Evolutionary conservation across 2,329 filamentous ascomycete genomes (phyloP).

Genomic region (Exophiala sp.): DNA sequence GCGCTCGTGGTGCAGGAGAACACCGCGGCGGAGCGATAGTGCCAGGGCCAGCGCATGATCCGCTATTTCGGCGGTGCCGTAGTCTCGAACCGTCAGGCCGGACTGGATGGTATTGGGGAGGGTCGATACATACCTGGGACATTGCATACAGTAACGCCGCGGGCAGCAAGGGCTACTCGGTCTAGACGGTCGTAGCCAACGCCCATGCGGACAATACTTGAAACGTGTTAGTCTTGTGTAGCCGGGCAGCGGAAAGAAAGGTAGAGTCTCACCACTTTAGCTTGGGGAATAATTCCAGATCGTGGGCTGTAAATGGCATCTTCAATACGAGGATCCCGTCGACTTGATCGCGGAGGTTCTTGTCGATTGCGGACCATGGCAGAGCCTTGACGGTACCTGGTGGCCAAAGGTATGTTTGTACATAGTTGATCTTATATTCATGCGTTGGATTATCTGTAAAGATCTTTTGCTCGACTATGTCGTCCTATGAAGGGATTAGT

Average conservation of each 20-base stretch:
- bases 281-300: conserved; percentile 23
- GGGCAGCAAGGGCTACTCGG: conserved; percentile 23
- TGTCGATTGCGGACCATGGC: conserved; percentile 24
- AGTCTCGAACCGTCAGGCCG: conserved; percentile 12
- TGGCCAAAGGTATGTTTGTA: conserved; percentile 19
- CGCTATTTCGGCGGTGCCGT: conserved; percentile 27
- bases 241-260: neutral
- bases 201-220: conserved; percentile 25
- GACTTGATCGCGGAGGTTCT: conserved; percentile 20
- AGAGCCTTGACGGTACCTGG: conserved; percentile 11
- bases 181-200: conserved; percentile 27
- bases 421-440: conserved; percentile 21
- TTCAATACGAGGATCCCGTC: conserved; percentile 27
- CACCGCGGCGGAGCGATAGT: conserved; percentile 23
- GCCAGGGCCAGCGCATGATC: conserved; percentile 25
- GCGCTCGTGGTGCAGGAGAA: conserved; percentile 24
- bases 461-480: conserved; percentile 23
- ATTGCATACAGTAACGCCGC: conserved; percentile 26
- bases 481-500: conserved; percentile 15
- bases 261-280: conserved; percentile 24
- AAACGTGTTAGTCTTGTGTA: neutral
- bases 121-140: conserved; percentile 32
- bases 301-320: conserved; percentile 21
- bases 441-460: conserved; percentile 17
- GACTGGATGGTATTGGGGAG: neutral